Percentiles rank a stretch among this genome's conserved stretches.
These are phyloP conservation scores for Trichosporon coremiiforme DNA, from an alignment of 1,284 basidiomycete genomes.

Conservation along the genomic window DNA sequence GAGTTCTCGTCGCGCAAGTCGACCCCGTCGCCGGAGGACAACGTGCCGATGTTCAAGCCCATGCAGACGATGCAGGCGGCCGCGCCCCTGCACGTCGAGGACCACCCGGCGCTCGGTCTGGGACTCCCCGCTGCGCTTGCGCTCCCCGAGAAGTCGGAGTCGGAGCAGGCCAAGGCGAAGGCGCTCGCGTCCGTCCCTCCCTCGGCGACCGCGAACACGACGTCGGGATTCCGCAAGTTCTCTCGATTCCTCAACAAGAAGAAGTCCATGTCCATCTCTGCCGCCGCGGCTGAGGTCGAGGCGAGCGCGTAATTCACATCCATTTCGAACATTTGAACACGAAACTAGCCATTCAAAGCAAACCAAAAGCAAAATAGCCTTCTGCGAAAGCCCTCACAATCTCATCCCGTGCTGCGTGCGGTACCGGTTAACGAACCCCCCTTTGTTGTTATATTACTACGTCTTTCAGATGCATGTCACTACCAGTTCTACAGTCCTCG, in stretches of 20 bases:
- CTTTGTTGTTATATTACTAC: conserved; percentile 17
- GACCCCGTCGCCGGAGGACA: background rate
- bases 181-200: background rate
- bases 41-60: conserved; percentile 8
- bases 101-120: background rate
- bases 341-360: background rate
- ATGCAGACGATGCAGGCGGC: conserved; percentile 7
- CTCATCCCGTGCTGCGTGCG: background rate
- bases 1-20: conserved; percentile 30
- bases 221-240: conserved; percentile 13
- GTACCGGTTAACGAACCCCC: background rate
- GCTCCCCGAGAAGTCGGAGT: background rate
- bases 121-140: background rate
- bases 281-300: background rate
- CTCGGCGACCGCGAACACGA: background rate
- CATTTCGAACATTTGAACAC: background rate
- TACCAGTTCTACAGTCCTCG: background rate
- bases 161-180: too few species aligned
- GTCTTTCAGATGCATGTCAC: background rate
- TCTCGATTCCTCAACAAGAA: conserved; percentile 14
- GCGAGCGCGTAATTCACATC: background rate
- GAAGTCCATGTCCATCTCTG: conserved; percentile 10
- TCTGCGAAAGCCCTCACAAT: background rate
- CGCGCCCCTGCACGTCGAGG: background rate
- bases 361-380: background rate